phyloP scores from a whole-genome alignment of 192 early-diverging fungal species.

The Backusella australiensis region DNA sequence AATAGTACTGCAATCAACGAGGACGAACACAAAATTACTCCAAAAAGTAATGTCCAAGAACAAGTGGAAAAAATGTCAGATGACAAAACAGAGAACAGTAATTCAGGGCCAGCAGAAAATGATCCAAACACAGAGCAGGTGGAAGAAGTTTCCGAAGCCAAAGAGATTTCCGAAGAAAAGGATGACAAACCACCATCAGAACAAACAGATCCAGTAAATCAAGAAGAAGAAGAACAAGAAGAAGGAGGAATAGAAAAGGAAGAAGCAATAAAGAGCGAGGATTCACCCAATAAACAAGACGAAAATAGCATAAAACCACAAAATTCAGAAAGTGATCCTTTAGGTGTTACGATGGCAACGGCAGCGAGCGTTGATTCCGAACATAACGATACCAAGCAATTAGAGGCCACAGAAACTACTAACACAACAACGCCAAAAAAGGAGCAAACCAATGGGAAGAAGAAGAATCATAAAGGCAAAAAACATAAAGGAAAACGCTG shows the following conservation, averaged over 20 bases:
- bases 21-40: neutral
- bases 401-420: neutral
- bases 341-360: neutral
- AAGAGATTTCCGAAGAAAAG: neutral
- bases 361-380: neutral
- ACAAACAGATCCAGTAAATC: neutral
- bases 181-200: neutral
- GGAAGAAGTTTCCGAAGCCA: neutral
- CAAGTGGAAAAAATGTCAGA: neutral
- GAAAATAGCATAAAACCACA: neutral
- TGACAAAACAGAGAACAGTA: neutral
- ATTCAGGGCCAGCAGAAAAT: neutral
- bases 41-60: neutral
- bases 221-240: neutral
- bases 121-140: neutral
- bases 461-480: constrained; percentile 10
- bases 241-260: neutral
- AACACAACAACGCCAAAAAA: neutral
- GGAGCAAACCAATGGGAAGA: constrained; percentile 1
- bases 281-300: neutral
- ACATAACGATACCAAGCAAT: neutral
- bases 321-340: neutral
- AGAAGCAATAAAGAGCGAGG: neutral
- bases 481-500: constrained; percentile 9
- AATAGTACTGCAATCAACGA: neutral